phyloP scores from a whole-genome alignment of 139 green algal species.

The Closterium sp. region DNA sequence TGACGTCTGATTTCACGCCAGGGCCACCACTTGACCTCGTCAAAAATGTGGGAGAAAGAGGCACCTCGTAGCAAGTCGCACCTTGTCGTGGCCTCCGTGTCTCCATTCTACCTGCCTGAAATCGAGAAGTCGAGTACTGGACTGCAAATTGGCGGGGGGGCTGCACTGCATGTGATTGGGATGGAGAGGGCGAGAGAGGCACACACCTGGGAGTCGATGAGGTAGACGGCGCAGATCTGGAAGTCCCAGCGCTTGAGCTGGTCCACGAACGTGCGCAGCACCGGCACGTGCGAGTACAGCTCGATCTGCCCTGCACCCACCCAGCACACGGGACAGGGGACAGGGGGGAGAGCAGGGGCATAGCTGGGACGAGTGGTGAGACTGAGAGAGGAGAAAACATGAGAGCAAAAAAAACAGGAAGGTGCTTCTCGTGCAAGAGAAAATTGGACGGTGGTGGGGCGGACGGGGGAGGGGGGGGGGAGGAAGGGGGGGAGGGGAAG shows the following conservation, averaged over 20 bases:
- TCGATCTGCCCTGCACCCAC: conserved; percentile 88
- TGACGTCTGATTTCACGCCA: too few relatives aligned
- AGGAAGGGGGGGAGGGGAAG: too few relatives aligned
- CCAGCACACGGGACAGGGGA: not conserved
- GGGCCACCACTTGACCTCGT: too few relatives aligned
- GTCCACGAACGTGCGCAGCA: conserved; percentile 85
- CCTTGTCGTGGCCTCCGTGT: too few relatives aligned
- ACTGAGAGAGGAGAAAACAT: not conserved
- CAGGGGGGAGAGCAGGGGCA: not conserved
- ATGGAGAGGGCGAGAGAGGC: conserved; percentile 14
- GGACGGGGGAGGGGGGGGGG: too few relatives aligned
- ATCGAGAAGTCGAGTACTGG: too few relatives aligned
- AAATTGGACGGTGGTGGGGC: too few relatives aligned
- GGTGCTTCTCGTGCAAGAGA: not conserved
- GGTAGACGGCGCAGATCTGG: conserved; percentile 83
- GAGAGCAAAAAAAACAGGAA: not conserved
- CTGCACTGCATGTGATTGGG: not conserved
- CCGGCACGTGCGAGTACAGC: conserved; percentile 90
- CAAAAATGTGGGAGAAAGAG: too few relatives aligned
- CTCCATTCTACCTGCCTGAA: too few relatives aligned
- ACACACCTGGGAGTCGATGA: conserved; percentile 73
- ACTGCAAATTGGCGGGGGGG: not conserved
- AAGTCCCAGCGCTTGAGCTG: conserved; percentile 67
- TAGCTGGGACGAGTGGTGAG: not conserved
- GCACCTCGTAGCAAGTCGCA: too few relatives aligned